A percentile compares a stretch with the other conserved stretches of the same genome.
phyloP scores from a whole-genome alignment of 108 stramenopile genomes.

The Cyclotella choctawhatcheeana region DNA sequence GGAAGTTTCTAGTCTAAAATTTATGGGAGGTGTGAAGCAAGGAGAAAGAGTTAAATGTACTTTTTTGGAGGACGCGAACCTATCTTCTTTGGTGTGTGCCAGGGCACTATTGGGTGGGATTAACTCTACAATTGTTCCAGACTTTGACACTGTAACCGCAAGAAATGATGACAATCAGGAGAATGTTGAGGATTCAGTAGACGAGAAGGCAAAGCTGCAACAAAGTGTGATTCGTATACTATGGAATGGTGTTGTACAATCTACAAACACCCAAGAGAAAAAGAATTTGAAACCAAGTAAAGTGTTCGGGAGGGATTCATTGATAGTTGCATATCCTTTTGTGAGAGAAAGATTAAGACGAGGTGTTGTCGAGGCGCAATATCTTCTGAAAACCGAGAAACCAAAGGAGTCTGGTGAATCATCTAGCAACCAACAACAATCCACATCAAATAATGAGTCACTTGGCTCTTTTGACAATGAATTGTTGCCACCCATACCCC shows the following conservation, averaged over 20 bases:
- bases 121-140: conserved; percentile 36
- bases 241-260: conserved; percentile 42
- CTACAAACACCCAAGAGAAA: background rate
- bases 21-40: background rate
- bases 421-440: too few species aligned
- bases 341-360: conserved; percentile 39
- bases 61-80: conserved; percentile 13
- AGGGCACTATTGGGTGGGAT: conserved; percentile 27
- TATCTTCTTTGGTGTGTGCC: conserved; percentile 21
- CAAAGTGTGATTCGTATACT: conserved; percentile 27
- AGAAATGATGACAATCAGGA: background rate
- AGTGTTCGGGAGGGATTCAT: conserved; percentile 31
- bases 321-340: conserved; percentile 38
- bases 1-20: background rate
- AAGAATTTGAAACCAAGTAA: conserved; percentile 36
- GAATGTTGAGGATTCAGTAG: background rate
- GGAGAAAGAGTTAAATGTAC: background rate
- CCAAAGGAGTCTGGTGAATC: too few species aligned
- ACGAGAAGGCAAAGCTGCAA: background rate
- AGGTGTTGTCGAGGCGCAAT: conserved; percentile 4
- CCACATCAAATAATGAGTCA: background rate
- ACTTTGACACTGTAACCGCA: background rate
- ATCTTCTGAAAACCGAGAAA: background rate
- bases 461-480: conserved; percentile 4
- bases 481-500: conserved; percentile 9